Percentiles rank a stretch among this genome's conserved stretches.
These are phyloP conservation scores for Friedmanniomyces simplex DNA, from an alignment of 495 filamentous ascomycete genomes.

Conservation along the genomic window DNA sequence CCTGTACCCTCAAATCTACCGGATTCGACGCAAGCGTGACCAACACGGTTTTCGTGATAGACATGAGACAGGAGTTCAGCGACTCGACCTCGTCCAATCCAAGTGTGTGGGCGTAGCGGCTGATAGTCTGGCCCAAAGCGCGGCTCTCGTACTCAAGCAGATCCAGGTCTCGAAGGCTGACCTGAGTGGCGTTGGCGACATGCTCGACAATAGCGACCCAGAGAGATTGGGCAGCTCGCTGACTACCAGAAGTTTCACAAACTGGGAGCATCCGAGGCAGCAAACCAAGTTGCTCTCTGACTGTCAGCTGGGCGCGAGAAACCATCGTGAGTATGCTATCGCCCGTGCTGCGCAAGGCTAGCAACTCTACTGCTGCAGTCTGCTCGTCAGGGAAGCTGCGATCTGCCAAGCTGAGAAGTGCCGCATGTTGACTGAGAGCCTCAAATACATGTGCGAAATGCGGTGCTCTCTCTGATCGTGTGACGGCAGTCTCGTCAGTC, in stretches of 20 bases:
- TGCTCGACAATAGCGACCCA: not conserved
- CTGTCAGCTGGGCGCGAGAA: not conserved
- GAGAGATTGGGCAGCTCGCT: not conserved
- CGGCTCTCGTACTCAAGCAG: constrained; percentile 4
- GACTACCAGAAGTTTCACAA: not conserved
- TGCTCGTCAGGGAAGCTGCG: not conserved
- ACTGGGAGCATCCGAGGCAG: not conserved
- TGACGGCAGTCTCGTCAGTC: not conserved
- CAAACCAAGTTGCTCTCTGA: not conserved
- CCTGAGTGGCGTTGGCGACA: constrained; percentile 22
- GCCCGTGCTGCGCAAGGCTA: not conserved
- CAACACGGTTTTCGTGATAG: not conserved
- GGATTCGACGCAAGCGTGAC: not conserved
- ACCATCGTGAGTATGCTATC: not conserved
- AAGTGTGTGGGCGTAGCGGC: not conserved
- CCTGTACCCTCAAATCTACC: not conserved
- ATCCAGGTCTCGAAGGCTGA: constrained; percentile 38
- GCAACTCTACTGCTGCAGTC: not conserved
- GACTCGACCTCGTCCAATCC: not conserved
- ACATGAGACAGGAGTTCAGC: not conserved
- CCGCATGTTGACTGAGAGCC: not conserved
- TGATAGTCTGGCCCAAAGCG: not conserved
- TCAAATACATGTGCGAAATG: constrained; percentile 3
- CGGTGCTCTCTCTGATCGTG: not conserved
- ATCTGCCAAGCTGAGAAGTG: not conserved